phyloP scores from a whole-genome alignment of 2,329 filamentous ascomycete species.

The Eutypa lata region DNA sequence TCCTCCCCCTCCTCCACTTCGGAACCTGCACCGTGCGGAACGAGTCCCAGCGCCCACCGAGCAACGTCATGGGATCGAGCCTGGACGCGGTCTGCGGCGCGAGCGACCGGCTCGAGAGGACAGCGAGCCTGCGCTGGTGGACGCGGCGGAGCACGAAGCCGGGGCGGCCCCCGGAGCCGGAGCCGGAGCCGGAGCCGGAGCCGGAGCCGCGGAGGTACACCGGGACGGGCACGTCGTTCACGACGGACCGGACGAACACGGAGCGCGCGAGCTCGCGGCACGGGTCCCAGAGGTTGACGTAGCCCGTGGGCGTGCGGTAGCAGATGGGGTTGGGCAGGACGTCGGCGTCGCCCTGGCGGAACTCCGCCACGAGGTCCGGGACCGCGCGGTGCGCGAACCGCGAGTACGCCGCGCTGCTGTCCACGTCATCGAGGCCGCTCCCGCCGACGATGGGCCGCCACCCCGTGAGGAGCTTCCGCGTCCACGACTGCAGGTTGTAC shows the following conservation, averaged over 20 bases:
- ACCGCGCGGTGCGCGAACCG: conserved; percentile 24
- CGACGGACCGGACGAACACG: conserved; percentile 6
- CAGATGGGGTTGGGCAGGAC: conserved; percentile 38
- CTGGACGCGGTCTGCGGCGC: conserved; percentile 8
- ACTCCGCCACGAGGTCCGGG: conserved; percentile 45
- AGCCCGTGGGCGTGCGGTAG: conserved; percentile 36
- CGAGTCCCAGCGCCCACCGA: too few relatives aligned
- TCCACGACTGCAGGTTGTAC: conserved; percentile 28
- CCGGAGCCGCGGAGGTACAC: not conserved
- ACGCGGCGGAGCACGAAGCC: not conserved
- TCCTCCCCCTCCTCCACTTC: too few relatives aligned
- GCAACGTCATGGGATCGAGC: conserved; percentile 11
- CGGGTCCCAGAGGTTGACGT: conserved; percentile 34
- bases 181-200: too few relatives aligned
- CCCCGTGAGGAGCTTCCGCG: conserved; percentile 18
- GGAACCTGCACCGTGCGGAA: too few relatives aligned
- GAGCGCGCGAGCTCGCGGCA: conserved; percentile 9
- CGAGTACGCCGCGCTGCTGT: conserved; percentile 4
- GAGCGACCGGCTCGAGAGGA: conserved; percentile 15
- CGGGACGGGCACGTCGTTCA: conserved; percentile 4
- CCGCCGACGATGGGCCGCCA: conserved; percentile 3
- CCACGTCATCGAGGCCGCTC: not conserved
- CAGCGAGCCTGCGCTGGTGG: not conserved
- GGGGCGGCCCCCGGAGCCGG: too few relatives aligned
- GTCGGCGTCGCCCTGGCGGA: conserved; percentile 25